Base-by-base conservation (phyloP, 2,329 filamentous ascomycete species). In the Hypoxylon sp. region DNA sequence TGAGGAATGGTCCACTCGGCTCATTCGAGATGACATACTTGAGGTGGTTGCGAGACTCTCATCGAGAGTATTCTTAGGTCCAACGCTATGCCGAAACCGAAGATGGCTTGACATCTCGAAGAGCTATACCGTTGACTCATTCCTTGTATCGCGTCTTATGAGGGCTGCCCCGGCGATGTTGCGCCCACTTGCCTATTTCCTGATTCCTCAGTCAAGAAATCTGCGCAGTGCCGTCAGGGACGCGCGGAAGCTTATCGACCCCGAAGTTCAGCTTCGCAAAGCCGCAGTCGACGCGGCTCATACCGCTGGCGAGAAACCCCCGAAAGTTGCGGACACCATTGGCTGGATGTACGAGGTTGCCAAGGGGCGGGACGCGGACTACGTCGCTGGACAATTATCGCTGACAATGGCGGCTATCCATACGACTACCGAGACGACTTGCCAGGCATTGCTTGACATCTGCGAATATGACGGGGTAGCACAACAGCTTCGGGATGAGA, bases 21-120 rank as follows among this genome's bases (percentile, higher is more conserved):
- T 68, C 20, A 74, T 83, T 37, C 73, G 75, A 10, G 68, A 74
- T 0, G 71, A 77, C 30, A 57, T 82, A 19, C 77, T 82, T 1
- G 72, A 77, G 15, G 67, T 83, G 7, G 77, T 87, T 8, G 80
- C 82, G 15, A 80, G 82, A 7, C 67, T 85, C 10, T 84, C 83
- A 0, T 81, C 83, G 1, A 76, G 81, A 4, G 78, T 84, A 2
- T 85, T 85, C 61, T 71, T 85, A 1, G 83, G 83, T 3, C 67
- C 72, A 3, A 72, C 76, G 3, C 68, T 84, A 11, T 82, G 80
- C 70, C 80, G 80, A 5, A 77, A 85, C 65, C 70, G 78, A 28
- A 72, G 77, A 34, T 86, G 83, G 83, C 76, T 84, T 17, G 71
- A 78, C 0, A 78, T 83, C 54, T 71, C 79, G 44, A 74, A 80